Percentiles rank a stretch among this genome's conserved stretches.
Conservation (phyloP, 306 rosid genomes). For the Citrullus mucosospermus region DNA sequence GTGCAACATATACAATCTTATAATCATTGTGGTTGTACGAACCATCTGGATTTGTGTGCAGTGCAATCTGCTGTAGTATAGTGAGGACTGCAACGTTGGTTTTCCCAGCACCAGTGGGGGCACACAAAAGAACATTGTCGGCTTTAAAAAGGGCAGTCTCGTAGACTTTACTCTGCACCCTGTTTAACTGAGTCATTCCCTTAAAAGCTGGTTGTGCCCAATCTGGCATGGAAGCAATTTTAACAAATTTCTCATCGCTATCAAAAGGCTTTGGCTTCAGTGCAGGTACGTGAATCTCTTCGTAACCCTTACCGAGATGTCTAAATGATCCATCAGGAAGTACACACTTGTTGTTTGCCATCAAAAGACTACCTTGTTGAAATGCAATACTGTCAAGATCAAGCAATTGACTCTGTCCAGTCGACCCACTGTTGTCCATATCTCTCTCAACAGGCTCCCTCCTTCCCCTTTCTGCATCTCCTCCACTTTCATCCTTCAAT, state of each 20-base stretch:
- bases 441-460: slow-evolving; percentile 63
- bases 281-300: slow-evolving; percentile 86
- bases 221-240: slow-evolving; percentile 69
- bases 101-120: slow-evolving; percentile 99
- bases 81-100: slow-evolving; percentile 97
- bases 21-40: slow-evolving; percentile 64
- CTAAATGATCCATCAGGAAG: slow-evolving; percentile 80
- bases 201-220: slow-evolving; percentile 93
- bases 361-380: slow-evolving; percentile 55
- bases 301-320: slow-evolving; percentile 65
- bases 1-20: slow-evolving; percentile 92
- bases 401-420: slow-evolving; percentile 67
- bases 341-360: slow-evolving; percentile 55
- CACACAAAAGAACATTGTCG: slow-evolving; percentile 71
- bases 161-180: slow-evolving; percentile 87
- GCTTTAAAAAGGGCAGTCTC: slow-evolving; percentile 68
- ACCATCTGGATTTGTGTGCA: slow-evolving; percentile 66
- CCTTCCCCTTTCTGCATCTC: slow-evolving; percentile 59
- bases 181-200: slow-evolving; percentile 86
- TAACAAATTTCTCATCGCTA: slow-evolving; percentile 52
- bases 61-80: slow-evolving; percentile 77
- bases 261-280: slow-evolving; percentile 62
- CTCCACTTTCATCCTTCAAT: slow-evolving; percentile 66
- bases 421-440: slow-evolving; percentile 66
- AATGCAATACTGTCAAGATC: slow-evolving; percentile 77